Evolutionary conservation across 108 stramenopile genomes (phyloP).

Genomic region (Chaetoceros muelleri): DNA sequence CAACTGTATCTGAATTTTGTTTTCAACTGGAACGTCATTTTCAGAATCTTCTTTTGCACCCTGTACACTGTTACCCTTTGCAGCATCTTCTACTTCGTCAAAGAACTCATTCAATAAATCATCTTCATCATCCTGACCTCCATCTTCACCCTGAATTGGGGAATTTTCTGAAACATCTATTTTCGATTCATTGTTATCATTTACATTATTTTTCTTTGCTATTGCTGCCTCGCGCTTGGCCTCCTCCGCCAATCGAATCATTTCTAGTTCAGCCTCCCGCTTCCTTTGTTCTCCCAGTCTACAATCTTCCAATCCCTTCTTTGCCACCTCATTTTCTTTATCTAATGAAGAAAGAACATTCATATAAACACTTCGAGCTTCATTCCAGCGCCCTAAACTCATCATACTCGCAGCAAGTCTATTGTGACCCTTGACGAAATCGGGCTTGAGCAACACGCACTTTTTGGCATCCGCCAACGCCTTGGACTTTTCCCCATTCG

Average conservation of each 20-base stretch:
- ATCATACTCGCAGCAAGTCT: constrained; percentile 70
- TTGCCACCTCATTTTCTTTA: constrained; percentile 39
- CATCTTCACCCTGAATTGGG: constrained; percentile 14
- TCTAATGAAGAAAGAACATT: constrained; percentile 40
- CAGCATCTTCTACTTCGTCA: constrained; percentile 68
- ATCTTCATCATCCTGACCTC: constrained; percentile 30
- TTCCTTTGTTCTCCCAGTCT: constrained; percentile 27
- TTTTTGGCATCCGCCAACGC: constrained; percentile 59
- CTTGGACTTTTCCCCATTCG: constrained; percentile 57
- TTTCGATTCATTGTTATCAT: constrained; percentile 1
- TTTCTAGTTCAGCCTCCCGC: constrained; percentile 15
- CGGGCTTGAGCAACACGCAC: constrained; percentile 31
- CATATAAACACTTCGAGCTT: constrained; percentile 47
- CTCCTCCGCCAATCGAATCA: constrained; percentile 10
- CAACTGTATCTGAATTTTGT: constrained; percentile 57
- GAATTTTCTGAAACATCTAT: too few relatives aligned
- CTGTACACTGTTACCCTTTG: constrained; percentile 11
- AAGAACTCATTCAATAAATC: constrained; percentile 80
- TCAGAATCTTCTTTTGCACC: constrained; percentile 7
- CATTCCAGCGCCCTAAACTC: constrained; percentile 47
- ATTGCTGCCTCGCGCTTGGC: constrained; percentile 3
- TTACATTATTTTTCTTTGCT: background rate
- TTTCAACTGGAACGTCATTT: constrained; percentile 25
- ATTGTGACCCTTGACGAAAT: constrained; percentile 57
- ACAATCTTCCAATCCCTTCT: constrained; percentile 55